phyloP scores from a whole-genome alignment of 1,284 basidiomycete genomes.

The Meripilus lineatus region DNA sequence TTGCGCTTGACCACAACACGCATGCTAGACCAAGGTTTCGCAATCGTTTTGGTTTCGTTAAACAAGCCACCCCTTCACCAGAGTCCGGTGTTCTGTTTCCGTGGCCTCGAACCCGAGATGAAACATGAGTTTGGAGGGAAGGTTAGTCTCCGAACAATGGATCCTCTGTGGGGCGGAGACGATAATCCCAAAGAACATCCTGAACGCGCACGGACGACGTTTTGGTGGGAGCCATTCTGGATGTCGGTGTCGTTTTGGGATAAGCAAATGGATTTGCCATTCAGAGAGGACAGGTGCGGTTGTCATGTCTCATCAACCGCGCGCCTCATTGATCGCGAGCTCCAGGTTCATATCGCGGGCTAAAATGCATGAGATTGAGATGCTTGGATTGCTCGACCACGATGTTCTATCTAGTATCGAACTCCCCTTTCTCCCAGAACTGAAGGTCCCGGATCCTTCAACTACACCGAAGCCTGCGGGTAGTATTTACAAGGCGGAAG shows the following conservation, averaged over 20 bases:
- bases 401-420: conserved; percentile 85
- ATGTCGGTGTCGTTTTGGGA: conserved; percentile 80
- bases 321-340: not conserved
- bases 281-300: conserved; percentile 73
- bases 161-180: conserved; percentile 82
- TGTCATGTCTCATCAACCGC: not conserved
- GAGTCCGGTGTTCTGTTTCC: conserved; percentile 85
- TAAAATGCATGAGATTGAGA: conserved; percentile 93
- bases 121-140: conserved; percentile 38
- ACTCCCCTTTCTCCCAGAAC: conserved; percentile 63
- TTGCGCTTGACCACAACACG: conserved; percentile 91
- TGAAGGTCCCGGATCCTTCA: conserved; percentile 20
- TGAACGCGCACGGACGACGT: conserved; percentile 44
- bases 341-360: conserved; percentile 81
- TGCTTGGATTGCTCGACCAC: conserved; percentile 87
- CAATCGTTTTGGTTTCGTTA: conserved; percentile 85
- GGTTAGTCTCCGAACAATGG: conserved; percentile 47
- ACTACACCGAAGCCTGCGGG: conserved; percentile 7
- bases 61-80: conserved; percentile 92
- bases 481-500: conserved; percentile 43
- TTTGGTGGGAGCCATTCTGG: conserved; percentile 90
- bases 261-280: conserved; percentile 80
- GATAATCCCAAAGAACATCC: conserved; percentile 30
- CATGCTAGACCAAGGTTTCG: conserved; percentile 94
- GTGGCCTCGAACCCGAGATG: conserved; percentile 46